Base-by-base conservation (phyloP, 2,329 filamentous ascomycete genomes). In the Rutstroemia sp. region DNA sequence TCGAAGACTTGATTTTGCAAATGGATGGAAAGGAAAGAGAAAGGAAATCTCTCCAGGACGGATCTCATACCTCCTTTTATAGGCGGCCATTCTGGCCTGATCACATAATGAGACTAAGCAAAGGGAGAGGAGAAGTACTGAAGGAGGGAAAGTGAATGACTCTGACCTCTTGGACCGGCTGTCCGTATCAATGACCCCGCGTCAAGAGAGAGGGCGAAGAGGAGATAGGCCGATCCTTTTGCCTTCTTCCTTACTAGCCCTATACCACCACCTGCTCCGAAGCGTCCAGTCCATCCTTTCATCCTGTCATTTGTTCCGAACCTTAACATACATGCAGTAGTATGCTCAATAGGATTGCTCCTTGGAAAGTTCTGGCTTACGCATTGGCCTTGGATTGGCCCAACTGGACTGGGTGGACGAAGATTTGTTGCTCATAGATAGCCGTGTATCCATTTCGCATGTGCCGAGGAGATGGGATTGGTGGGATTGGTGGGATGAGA, bases 61-160 rank as follows among this genome's bases (percentile, higher is more conserved):
- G 77, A 72, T 72, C 78, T 72, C 71, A 72, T 68, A 67, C 68
- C 69, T 71, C 79, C 73, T 83, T 85, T 86, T 86, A 86, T 86
- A 85, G 74, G 76, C 80, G 76, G 80, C 69, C 68, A 64, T 51
- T 44, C 57, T 48, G 47, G 52, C 58, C 53, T 23, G 25, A 61
- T 62, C 56, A 59, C 59, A 60, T 54, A 56, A 58, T 49, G 59
- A 54, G 58, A 57, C 53, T 60, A 61, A 59, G 58, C 59, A 64
- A 61, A 36, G 45, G 65, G 65, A 66, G 61, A 27, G 46, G 19
- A 39, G 25, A 17, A 34, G n/a, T 8, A 30, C 62, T 14, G n/a
- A 40, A 9, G 44, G 21, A 25, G 44, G 21, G 23, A 23, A 23
- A 23, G 42, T 9, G 17, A 46, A 47, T 16, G 12, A 23, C 63